phyloP scores from a whole-genome alignment of 2,329 filamentous ascomycete species.

The Botrytis byssoidea region DNA sequence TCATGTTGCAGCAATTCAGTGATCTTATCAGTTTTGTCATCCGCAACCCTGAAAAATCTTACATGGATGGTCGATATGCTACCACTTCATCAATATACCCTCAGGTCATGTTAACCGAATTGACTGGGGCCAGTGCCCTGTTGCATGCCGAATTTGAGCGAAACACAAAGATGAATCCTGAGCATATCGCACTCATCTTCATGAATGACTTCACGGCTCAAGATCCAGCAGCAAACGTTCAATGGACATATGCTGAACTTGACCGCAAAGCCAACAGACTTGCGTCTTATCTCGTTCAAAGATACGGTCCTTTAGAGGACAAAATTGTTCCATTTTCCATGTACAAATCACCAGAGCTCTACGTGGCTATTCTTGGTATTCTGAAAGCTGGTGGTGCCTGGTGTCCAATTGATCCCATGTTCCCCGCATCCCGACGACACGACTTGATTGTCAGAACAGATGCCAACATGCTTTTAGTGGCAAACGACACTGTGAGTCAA shows the following conservation, averaged over 20 bases:
- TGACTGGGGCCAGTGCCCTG: neutral
- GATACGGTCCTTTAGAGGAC: slow-evolving; percentile 8
- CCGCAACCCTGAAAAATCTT: neutral
- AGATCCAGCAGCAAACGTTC: neutral
- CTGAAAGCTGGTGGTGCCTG: slow-evolving; percentile 41
- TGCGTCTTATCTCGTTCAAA: slow-evolving; percentile 8
- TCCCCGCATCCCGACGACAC: slow-evolving; percentile 21
- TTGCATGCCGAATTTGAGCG: slow-evolving; percentile 5
- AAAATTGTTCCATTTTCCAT: slow-evolving; percentile 14
- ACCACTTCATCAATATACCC: neutral
- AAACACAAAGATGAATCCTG: slow-evolving; percentile 4
- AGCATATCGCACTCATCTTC: slow-evolving; percentile 1
- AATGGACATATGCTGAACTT: slow-evolving; percentile 16
- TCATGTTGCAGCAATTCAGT: slow-evolving; percentile 16
- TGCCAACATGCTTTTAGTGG: neutral
- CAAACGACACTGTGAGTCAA: slow-evolving; percentile 3
- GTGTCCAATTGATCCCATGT: slow-evolving; percentile 40
- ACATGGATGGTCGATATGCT: neutral
- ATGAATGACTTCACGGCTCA: neutral
- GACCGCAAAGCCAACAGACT: neutral
- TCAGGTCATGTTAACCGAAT: neutral
- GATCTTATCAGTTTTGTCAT: slow-evolving; percentile 10
- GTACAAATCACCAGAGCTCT: slow-evolving; percentile 36
- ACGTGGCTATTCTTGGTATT: slow-evolving; percentile 38
- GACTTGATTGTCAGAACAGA: slow-evolving; percentile 13